Evolutionary conservation across 768 basidiomycete genomes (phyloP), one percentile per base, ranked within the genome.

Genomic region (Amanita molliuscula): DNA sequence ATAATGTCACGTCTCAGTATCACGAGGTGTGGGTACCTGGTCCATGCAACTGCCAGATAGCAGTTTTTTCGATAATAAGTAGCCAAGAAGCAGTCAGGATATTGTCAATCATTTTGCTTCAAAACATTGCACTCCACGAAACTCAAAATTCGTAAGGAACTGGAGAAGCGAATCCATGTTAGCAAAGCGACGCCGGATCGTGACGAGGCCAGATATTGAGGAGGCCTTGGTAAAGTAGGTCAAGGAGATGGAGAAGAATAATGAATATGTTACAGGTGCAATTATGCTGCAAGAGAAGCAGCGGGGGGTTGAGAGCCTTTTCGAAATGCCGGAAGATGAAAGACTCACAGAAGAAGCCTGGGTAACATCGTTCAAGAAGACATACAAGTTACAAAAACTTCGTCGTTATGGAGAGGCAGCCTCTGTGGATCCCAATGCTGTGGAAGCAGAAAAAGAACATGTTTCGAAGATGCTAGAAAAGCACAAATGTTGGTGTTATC

Each of bases 401-500:
- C 8, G 51, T 11, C 45, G 52, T 6, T 62, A 66, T 51, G 64
- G 65, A 8, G 64, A 64, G 44, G 62, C 64, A 16, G 63, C 49
- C 2, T 66, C 63, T 9, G 57, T 59, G 8, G 55, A 62, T 54
- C 50, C 49, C 2, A 44, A 33, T 9, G 52, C 54, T 21, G 61
- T 61, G 9, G 54, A 50, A n/a, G 54, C 37, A 15, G 64, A 64
- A 48, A 31, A 41, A 11, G 36, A 36, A 29, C 34, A 54, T 3
- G 46, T 59, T 18, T 48, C 53, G 49, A 33, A 50, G 26, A 53
- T 65, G 29, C 44, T 55, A 25, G 49, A 48, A 18, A 41, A 36
- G n/a, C n/a, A n/a, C n/a, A n/a, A n/a, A n/a, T n/a, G n/a, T n/a
- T n/a, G n/a, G n/a, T n/a, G n/a, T n/a, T n/a, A n/a, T n/a, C n/a